Evolutionary conservation across 2,329 filamentous ascomycete species (phyloP), one percentile per base, ranked within the genome.

Genomic region (Fusarium pseudocircinatum): DNA sequence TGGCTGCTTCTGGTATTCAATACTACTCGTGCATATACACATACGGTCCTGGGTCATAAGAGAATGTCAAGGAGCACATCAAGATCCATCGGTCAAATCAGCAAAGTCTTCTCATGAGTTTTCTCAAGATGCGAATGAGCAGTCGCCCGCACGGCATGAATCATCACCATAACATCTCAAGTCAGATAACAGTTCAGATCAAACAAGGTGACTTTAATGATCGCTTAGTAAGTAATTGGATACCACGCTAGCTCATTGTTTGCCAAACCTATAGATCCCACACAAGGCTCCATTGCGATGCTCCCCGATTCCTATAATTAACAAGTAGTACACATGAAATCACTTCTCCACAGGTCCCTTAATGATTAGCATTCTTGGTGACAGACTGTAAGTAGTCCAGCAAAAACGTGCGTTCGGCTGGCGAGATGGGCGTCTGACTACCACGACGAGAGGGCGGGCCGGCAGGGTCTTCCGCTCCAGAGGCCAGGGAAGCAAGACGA

Each of bases 331-430:
- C 71, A 77, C 63, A 58, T 59, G 46, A 64, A 69, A 63, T 52
- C 44, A 60, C 58, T 30, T 60, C 40, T 47, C 62, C 50, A 52
- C 37, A 28, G n/a, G 44, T 18, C 20, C 42, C 40, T 59, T 66
- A 83, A 43, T 81, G 80, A 28, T 79, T 79, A n/a, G 80, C 79
- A 47, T 78, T 83, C 40, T 83, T 83, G 16, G 86, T 85, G 6
- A 86, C 84, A 32, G 85, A 85, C 72, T 94, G 89, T 76, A 97
- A 83, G 79, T 94, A 96, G 15, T 89, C 92, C 58, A 96, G 85
- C 78, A 97, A 83, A 77, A 96, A 96, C 22, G 87, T 91, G 78
- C 93, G 92, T 75, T 96, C 91, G 1, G 90, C 92, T 0, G 93
- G 89, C 8, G 91, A 92, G 49, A 91, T 90, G 18, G 88, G 84